These are phyloP conservation scores for Saturnispora dispora DNA, from an alignment of 805 yeast species.

Conservation along the genomic window DNA sequence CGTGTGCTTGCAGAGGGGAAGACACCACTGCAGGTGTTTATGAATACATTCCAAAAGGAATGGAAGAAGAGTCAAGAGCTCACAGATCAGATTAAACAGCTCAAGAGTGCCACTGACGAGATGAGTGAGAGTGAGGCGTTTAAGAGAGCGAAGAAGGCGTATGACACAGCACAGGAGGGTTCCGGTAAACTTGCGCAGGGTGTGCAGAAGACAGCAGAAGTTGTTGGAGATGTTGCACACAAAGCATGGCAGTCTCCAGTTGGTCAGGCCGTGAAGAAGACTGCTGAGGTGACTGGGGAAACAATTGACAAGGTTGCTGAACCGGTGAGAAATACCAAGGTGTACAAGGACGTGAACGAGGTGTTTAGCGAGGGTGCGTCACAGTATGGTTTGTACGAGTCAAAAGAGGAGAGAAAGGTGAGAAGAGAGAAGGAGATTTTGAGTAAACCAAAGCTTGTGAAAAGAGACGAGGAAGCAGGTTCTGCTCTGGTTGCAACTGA, in stretches of 20 bases:
- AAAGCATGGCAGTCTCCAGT: slow-evolving; percentile 96
- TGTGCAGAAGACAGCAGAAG: slow-evolving; percentile 84
- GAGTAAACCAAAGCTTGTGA: slow-evolving; percentile 54
- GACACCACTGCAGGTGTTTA: slow-evolving; percentile 85
- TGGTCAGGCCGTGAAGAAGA: slow-evolving; percentile 79
- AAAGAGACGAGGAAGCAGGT: slow-evolving; percentile 76
- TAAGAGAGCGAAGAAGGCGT: slow-evolving; percentile 88
- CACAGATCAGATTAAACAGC: slow-evolving; percentile 85
- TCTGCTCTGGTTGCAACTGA: slow-evolving; percentile 75
- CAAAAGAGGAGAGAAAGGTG: slow-evolving; percentile 68
- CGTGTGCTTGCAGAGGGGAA: slow-evolving; percentile 24
- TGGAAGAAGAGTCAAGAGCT: slow-evolving; percentile 86
- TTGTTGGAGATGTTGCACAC: slow-evolving; percentile 79
- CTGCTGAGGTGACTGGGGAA: slow-evolving; percentile 75
- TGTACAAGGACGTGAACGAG: slow-evolving; percentile 80
- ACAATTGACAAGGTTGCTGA: slow-evolving; percentile 71
- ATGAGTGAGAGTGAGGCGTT: slow-evolving; percentile 91
- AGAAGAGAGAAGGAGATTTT: slow-evolving; percentile 59
- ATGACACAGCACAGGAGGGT: slow-evolving; percentile 69
- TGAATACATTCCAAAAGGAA: slow-evolving; percentile 84
- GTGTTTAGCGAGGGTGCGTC: slow-evolving; percentile 90
- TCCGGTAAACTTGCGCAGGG: slow-evolving; percentile 56
- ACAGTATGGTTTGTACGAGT: slow-evolving; percentile 86
- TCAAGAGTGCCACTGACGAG: slow-evolving; percentile 92
- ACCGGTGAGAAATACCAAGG: slow-evolving; percentile 85